Percentiles rank a stretch among this genome's conserved stretches.
These are phyloP conservation scores for Chaetomium globosum DNA, from an alignment of 2,329 filamentous ascomycete species.

Conservation along the genomic window DNA sequence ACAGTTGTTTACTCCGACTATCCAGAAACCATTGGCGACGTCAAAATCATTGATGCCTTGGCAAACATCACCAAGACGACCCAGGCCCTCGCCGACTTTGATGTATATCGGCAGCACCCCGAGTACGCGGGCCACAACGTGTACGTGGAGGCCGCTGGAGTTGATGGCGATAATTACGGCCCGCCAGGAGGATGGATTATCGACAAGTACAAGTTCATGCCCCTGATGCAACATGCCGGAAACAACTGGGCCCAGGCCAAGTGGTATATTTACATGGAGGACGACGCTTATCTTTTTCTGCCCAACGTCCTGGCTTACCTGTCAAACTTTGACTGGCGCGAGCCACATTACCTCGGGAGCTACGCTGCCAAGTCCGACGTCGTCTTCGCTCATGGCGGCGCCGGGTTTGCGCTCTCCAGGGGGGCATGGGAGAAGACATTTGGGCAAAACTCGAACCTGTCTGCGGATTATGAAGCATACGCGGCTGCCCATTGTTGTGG, in stretches of 20 bases:
- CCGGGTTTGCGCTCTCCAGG: slow-evolving; percentile 26
- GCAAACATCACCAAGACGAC: slow-evolving; percentile 21
- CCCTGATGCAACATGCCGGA: slow-evolving; percentile 27
- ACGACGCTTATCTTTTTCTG: slow-evolving; percentile 29
- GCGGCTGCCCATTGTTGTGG: slow-evolving; percentile 27
- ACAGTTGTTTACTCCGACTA: slow-evolving; percentile 24
- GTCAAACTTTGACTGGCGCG: slow-evolving; percentile 17
- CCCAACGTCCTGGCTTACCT: slow-evolving; percentile 25
- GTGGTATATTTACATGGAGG: slow-evolving; percentile 31
- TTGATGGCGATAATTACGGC: slow-evolving; percentile 29
- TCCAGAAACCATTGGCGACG: slow-evolving; percentile 15
- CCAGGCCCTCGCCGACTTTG: slow-evolving; percentile 21
- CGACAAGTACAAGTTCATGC: slow-evolving; percentile 30
- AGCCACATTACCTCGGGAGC: slow-evolving; percentile 27
- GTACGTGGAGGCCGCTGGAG: slow-evolving; percentile 24
- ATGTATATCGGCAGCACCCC: slow-evolving; percentile 26
- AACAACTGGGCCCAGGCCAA: slow-evolving; percentile 24
- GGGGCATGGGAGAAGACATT: slow-evolving; percentile 27
- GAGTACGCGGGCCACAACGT: slow-evolving; percentile 24
- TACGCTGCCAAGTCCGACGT: slow-evolving; percentile 25
- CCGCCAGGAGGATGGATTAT: slow-evolving; percentile 28
- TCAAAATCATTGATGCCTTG: slow-evolving; percentile 24
- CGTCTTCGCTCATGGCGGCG: slow-evolving; percentile 26
- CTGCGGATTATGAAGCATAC: slow-evolving; percentile 26
- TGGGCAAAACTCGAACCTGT: slow-evolving; percentile 19